Base-by-base conservation (phyloP, 108 stramenopile species). In the Phaeodactylum tricornutum region DNA sequence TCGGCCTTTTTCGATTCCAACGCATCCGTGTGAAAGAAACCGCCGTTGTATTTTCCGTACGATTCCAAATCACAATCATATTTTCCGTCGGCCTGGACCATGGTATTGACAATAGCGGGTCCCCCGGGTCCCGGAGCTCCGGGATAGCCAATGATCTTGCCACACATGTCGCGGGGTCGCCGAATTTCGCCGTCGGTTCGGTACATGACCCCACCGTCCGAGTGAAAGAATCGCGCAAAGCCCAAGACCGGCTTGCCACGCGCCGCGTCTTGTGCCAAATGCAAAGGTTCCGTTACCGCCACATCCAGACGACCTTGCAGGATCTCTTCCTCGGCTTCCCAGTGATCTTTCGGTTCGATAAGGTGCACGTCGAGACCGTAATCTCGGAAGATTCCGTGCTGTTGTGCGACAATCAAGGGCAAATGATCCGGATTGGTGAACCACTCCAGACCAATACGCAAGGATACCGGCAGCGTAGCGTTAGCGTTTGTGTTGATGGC, bases 311-410 rank as follows among this genome's bases (percentile, higher is more conserved):
- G 42, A 12, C 74, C 74, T 22, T 43, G 57, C 5, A 75, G 4
- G 0, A 75, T 75, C 63, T 75, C 74, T 26, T 75, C 54, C 36
- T 70, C 74, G 0, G 74, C 74, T 43, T 75, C 74, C 74, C 74
- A 75, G 36, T 75, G 74, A 55, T 75, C 74, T 4, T 48, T 23
- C 8, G 74, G 74, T 42, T 70, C 74, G 27, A 75, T 57, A 0
- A 75, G 44, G 29, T 62, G 41, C 0, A 75, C 74, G 17, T 70
- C 61, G 3, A 75, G 35, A 1, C 60, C 56, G 9, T 58, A 57
- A 9, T 50, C 47, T 1, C 19, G 29, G 50, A 75, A 75, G 12
- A 67, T 67, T 1, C 74, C 74, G 16, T 70, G 61, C 21, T 59
- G 43, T 39, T 62, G 33, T 1, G 74, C 74, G 0, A 75, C 63